Base-by-base conservation (phyloP, 192 early-diverging fungal genomes). In the Backusella psychrophila region DNA sequence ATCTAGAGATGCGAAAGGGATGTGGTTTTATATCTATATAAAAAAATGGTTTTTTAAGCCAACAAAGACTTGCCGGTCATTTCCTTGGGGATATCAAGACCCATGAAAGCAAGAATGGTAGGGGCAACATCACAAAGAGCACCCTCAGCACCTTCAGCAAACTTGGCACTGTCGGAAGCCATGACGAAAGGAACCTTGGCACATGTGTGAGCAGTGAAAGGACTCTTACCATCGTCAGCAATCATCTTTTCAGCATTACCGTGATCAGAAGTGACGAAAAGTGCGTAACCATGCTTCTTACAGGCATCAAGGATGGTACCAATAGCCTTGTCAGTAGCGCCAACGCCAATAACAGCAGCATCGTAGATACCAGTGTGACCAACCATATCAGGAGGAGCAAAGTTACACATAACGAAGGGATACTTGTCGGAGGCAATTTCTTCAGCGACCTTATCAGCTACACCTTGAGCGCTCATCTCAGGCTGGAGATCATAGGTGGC, bases 161-260 rank as follows among this genome's bases (percentile, higher is more conserved):
- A 93, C 66, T 89, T 87, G 70, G 80, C 76, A 6, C 82, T 82
- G 66, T 87, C 81, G 63, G 87, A 83, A 35, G 87, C 88, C 95
- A 98, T 96, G 65, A 96, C 85, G 79, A 99, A 97, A 39, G 98
- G 98, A 72, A 99, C 98, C 70, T 86, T 83, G 31, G 86, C 82
- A 66, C 91, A 93, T 34, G 98, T 99, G 86, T 99, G 98, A 66
- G 97, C 97, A 23, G 98, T 99, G 83, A 97, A 96, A 39, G 98
- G 98, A 52, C 91, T 90, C 31, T 81, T 86, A 68, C 88, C 89
- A 74, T 97, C 95, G 69, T 91, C 93, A 9, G 90, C 87, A 52
- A 97, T 68, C 97, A 99, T 99, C 90, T 99, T 95, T 80, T 99
- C 98, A 35, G 97, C 97, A 80, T 99, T 99, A 42, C 98, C 98